These are phyloP conservation scores for Elaeis oleifera DNA, from an alignment of 202 grass and related monocot species.

Conservation along the genomic window DNA sequence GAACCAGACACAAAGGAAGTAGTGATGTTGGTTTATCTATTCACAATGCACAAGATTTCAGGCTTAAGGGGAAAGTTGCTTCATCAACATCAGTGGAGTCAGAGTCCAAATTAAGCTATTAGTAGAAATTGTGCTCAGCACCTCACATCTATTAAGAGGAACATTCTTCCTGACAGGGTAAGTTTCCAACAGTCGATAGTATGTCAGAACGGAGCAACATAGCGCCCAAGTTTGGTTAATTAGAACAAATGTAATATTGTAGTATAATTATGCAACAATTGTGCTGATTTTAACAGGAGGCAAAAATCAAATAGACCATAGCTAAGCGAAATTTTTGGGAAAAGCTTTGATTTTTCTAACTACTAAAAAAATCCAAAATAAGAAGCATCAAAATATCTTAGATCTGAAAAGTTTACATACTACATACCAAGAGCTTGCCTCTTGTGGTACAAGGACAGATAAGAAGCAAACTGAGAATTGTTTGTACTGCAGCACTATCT, in stretches of 20 bases:
- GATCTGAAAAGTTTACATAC: constrained; percentile 37
- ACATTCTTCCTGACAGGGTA: no score
- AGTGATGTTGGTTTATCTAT: not conserved
- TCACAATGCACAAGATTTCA: not conserved
- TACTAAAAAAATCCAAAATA: not conserved
- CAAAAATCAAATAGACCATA: no score
- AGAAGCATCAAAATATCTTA: not conserved
- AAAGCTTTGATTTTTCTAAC: no score
- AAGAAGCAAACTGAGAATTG: constrained; percentile 53
- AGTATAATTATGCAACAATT: no score
- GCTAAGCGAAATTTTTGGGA: no score
- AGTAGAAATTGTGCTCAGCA: no score
- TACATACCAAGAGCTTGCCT: constrained; percentile 56
- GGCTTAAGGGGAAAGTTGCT: not conserved
- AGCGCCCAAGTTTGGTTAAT: no score
- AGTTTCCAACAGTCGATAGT: no score
- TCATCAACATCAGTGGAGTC: not conserved
- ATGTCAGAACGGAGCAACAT: no score
- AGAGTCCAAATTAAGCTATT: not conserved
- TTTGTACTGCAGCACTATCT: constrained; percentile 33
- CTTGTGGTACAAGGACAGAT: constrained; percentile 81
- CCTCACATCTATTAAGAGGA: no score
- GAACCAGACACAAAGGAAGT: not conserved
- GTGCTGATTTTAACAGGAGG: no score
- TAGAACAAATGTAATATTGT: no score